Evolutionary conservation across 2,329 filamentous ascomycete genomes (phyloP).

Genomic region (Penicillium sp.): DNA sequence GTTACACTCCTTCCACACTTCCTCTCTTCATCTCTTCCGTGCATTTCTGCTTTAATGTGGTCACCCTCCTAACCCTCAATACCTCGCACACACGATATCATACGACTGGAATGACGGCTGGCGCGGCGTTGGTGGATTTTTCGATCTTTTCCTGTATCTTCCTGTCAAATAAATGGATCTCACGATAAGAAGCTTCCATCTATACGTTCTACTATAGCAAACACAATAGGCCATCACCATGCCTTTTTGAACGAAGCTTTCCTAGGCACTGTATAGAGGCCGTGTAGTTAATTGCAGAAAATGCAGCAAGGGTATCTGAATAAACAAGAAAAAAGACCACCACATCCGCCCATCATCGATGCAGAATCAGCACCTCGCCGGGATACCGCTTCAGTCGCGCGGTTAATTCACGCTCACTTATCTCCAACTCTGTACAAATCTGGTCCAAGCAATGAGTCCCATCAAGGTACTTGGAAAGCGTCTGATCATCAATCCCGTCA

Average conservation of each 20-base stretch:
- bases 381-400: conserved; percentile 39
- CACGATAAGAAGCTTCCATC: too few relatives aligned
- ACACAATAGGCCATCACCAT: too few relatives aligned
- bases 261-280: too few relatives aligned
- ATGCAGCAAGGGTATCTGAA: not conserved
- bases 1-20: conserved; percentile 1
- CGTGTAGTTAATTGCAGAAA: conserved; percentile 1
- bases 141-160: conserved; percentile 8
- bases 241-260: too few relatives aligned
- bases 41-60: not conserved
- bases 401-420: conserved; percentile 45
- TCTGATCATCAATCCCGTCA: conserved; percentile 33
- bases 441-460: conserved; percentile 48
- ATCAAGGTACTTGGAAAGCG: conserved; percentile 41
- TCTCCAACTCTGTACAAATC: conserved; percentile 47
- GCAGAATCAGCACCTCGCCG: conserved; percentile 44
- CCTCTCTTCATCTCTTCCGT: not conserved
- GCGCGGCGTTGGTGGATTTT: conserved; percentile 16
- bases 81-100: conserved; percentile 11
- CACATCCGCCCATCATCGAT: conserved; percentile 33
- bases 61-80: conserved; percentile 1
- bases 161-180: too few relatives aligned
- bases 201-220: too few relatives aligned
- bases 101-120: conserved; percentile 18
- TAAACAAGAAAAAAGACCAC: not conserved